Conservation (phyloP, 1,139 yeast genomes). For the Blastobotrys buckinghamii region DNA sequence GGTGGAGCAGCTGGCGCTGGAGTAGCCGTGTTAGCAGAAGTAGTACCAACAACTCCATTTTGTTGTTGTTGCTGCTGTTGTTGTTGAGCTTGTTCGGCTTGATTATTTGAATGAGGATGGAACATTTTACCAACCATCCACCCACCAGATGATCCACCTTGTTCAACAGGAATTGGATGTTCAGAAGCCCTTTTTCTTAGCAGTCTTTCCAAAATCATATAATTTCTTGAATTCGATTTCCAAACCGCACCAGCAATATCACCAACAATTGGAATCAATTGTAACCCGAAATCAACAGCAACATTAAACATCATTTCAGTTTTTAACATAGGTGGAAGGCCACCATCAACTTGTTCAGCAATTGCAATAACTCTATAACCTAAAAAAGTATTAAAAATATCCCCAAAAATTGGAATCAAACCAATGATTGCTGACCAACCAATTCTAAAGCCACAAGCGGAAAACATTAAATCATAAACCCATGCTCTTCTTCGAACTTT, state of each 20-base stretch:
- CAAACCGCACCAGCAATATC: slow-evolving; percentile 61
- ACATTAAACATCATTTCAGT: slow-evolving; percentile 56
- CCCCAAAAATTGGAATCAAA: slow-evolving; percentile 60
- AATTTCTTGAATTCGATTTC: slow-evolving; percentile 71
- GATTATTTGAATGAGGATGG: background rate
- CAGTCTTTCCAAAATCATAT: slow-evolving; percentile 53
- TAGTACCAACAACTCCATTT: background rate
- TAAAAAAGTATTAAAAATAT: slow-evolving; percentile 44
- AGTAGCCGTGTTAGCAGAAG: background rate
- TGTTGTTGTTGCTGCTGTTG: background rate
- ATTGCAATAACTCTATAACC: slow-evolving; percentile 46
- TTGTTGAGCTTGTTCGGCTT: background rate
- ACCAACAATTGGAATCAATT: slow-evolving; percentile 70
- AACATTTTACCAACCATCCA: background rate
- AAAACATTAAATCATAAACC: slow-evolving; percentile 56
- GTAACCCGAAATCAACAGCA: slow-evolving; percentile 58
- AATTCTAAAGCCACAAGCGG: slow-evolving; percentile 55
- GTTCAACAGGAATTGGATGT: slow-evolving; percentile 9
- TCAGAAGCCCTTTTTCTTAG: slow-evolving; percentile 40
- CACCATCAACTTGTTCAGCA: slow-evolving; percentile 57
- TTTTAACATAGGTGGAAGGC: slow-evolving; percentile 47
- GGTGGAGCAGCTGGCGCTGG: background rate
- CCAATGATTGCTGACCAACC: slow-evolving; percentile 77
- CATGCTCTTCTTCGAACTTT: slow-evolving; percentile 55
- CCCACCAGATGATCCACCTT: slow-evolving; percentile 8